Evolutionary conservation across 2,329 filamentous ascomycete species (phyloP).

Genomic region (Xylaria sp.): DNA sequence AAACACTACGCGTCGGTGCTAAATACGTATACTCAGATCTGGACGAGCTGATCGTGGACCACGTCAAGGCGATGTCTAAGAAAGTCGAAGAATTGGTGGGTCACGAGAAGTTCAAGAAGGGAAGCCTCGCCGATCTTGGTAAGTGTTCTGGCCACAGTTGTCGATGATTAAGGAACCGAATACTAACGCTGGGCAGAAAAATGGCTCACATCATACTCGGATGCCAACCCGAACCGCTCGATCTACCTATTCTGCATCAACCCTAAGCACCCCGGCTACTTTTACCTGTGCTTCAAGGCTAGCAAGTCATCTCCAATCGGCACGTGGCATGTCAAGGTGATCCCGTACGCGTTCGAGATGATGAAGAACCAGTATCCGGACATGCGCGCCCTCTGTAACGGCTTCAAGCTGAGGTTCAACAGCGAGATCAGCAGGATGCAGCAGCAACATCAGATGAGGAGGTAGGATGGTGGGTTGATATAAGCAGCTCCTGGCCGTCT

Average conservation of each 20-base stretch:
- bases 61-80: conserved; percentile 95
- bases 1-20: conserved; percentile 79
- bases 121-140: conserved; percentile 82
- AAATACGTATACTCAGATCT: conserved; percentile 94
- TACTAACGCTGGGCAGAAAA: conserved; percentile 62
- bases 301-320: conserved; percentile 73
- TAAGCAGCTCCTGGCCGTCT: too few species aligned
- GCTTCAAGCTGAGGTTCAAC: conserved; percentile 84
- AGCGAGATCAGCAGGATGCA: conserved; percentile 61
- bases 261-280: conserved; percentile 88
- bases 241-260: conserved; percentile 97
- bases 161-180: not conserved
- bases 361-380: conserved; percentile 89
- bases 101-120: conserved; percentile 89
- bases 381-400: conserved; percentile 93
- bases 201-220: conserved; percentile 95
- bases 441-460: conserved; percentile 50
- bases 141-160: conserved; percentile 46
- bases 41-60: conserved; percentile 94
- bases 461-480: conserved; percentile 10
- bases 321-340: conserved; percentile 84
- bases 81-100: conserved; percentile 97
- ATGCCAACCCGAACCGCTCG: conserved; percentile 91
- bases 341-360: conserved; percentile 91
- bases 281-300: conserved; percentile 95